A percentile compares a stretch with the other conserved stretches of the same genome.
Conservation (phyloP, 192 early-diverging fungal genomes). For the Backusella australiensis region DNA sequence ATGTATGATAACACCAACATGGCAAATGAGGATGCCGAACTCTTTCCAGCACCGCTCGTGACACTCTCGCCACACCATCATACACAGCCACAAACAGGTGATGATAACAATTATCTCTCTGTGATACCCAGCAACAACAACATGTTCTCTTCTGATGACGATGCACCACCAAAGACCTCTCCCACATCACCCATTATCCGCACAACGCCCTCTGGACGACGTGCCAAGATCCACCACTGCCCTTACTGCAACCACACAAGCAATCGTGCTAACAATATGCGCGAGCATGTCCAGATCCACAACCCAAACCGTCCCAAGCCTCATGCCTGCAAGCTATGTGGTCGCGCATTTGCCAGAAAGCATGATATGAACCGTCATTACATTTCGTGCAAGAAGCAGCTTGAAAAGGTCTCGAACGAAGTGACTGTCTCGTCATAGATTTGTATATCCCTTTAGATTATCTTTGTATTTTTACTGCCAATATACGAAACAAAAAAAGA, state of each 20-base stretch:
- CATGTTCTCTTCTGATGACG: not conserved
- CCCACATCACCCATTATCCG: not conserved
- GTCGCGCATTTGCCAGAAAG: constrained; percentile 60
- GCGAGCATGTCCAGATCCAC: constrained; percentile 63
- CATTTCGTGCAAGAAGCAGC: constrained; percentile 14
- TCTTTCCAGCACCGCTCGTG: not conserved
- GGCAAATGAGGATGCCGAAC: not conserved
- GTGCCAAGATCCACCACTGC: constrained; percentile 34
- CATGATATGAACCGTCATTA: constrained; percentile 71
- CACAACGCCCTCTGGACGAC: constrained; percentile 5
- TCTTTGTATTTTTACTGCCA: not conserved
- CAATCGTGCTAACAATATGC: constrained; percentile 65
- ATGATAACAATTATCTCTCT: not conserved
- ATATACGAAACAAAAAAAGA: not conserved
- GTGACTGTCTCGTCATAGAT: not conserved
- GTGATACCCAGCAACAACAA: not conserved
- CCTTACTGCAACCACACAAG: constrained; percentile 57
- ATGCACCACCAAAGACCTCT: not conserved
- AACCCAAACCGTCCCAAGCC: constrained; percentile 62
- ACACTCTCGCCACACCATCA: not conserved
- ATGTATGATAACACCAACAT: not conserved
- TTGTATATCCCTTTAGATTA: not conserved
- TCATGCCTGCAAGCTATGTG: constrained; percentile 54
- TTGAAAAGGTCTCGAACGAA: not conserved
- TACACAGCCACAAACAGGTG: constrained; percentile 6